phyloP scores from a whole-genome alignment of 305 asterid genomes.

The Caryopteris hybrid region DNA sequence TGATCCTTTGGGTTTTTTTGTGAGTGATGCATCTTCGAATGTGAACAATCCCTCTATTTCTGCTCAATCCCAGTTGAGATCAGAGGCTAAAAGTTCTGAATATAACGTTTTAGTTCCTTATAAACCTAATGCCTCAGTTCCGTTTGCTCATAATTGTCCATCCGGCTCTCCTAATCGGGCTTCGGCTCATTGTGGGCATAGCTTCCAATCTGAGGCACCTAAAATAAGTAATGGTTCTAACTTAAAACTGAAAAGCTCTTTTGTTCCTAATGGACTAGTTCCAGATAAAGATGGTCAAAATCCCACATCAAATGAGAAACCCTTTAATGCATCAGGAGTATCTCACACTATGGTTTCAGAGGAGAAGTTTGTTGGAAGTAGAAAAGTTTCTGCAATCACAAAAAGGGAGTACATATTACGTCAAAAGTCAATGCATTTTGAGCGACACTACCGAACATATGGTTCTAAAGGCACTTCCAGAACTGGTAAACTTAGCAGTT shows the following conservation, averaged over 20 bases:
- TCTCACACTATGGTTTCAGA: slow-evolving; percentile 39
- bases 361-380: slow-evolving; percentile 66
- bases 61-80: slow-evolving; percentile 27
- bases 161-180: slow-evolving; percentile 28
- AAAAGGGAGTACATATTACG: slow-evolving; percentile 74
- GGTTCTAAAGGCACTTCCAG: slow-evolving; percentile 67
- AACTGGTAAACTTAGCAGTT: slow-evolving; percentile 59
- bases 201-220: slow-evolving; percentile 48
- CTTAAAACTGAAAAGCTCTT: slow-evolving; percentile 34
- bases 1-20: slow-evolving; percentile 47
- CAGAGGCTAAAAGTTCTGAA: slow-evolving; percentile 40
- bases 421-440: slow-evolving; percentile 74
- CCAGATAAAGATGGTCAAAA: slow-evolving; percentile 47
- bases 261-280: slow-evolving; percentile 31
- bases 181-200: too few relatives aligned
- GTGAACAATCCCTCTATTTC: slow-evolving; percentile 30
- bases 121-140: slow-evolving; percentile 38
- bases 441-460: slow-evolving; percentile 62
- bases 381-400: slow-evolving; percentile 68
- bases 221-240: slow-evolving; percentile 24
- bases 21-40: slow-evolving; percentile 32
- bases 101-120: slow-evolving; percentile 31
- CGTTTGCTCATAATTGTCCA: slow-evolving; percentile 35
- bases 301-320: slow-evolving; percentile 35
- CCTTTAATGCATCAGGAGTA: slow-evolving; percentile 54